Evolutionary conservation across 2,329 filamentous ascomycete genomes (phyloP).

Genomic region (Thermothelomyces thermophilus): DNA sequence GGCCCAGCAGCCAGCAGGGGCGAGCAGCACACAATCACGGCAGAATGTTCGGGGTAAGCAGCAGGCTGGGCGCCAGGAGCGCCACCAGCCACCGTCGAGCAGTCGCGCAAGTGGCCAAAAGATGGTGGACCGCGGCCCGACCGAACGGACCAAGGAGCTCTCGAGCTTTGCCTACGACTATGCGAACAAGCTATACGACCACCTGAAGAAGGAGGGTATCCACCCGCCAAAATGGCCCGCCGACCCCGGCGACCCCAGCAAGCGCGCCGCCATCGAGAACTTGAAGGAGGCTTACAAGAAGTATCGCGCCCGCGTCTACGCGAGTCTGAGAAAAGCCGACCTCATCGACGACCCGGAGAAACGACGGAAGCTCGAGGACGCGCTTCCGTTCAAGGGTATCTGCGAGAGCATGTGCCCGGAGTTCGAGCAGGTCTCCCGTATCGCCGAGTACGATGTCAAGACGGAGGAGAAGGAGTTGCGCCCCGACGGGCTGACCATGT

Average conservation of each 20-base stretch:
- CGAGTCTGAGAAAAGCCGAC: conserved; percentile 51
- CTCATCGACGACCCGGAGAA: conserved; percentile 60
- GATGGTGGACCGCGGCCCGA: conserved; percentile 12
- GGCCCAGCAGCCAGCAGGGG: background rate
- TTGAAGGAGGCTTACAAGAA: conserved; percentile 51
- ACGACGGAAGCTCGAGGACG: conserved; percentile 54
- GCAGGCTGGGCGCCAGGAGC: conserved; percentile 7
- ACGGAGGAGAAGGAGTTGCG: conserved; percentile 45
- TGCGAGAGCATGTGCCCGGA: conserved; percentile 66
- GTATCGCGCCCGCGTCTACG: conserved; percentile 51
- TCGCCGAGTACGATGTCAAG: conserved; percentile 54
- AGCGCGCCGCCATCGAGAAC: conserved; percentile 45
- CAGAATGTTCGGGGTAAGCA: conserved; percentile 13
- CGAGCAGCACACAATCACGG: background rate
- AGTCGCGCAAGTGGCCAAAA: background rate
- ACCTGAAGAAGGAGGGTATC: conserved; percentile 50
- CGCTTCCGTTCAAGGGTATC: conserved; percentile 60
- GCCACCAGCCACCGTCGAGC: conserved; percentile 3
- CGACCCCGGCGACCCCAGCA: conserved; percentile 46
- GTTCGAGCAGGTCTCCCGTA: conserved; percentile 57
- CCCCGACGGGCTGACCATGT: conserved; percentile 35
- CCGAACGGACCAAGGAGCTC: conserved; percentile 23
- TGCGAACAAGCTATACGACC: conserved; percentile 45
- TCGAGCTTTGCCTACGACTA: conserved; percentile 30
- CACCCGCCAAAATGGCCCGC: conserved; percentile 49